Evolutionary conservation across 2,329 filamentous ascomycete species (phyloP), one percentile per base, ranked within the genome.

Genomic region (Fulvia fulva): DNA sequence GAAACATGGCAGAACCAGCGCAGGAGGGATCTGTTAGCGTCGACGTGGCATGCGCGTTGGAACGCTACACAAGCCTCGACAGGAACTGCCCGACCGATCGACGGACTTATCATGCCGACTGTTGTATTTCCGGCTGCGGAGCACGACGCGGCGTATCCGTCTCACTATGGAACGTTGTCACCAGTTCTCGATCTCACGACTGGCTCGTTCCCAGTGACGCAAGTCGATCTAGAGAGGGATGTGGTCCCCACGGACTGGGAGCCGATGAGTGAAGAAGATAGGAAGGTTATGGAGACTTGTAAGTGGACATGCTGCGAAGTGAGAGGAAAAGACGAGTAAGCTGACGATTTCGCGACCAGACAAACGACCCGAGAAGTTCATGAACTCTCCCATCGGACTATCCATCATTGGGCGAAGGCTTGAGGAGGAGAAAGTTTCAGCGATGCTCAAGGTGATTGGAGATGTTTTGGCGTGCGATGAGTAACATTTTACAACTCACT

Each of bases 321-420:
- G 30, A 8, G 30, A 9, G 8, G 3, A 4, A 14, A 4, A 4
- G 30, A n/a, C 16, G 30, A 34, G 3, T 3, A 4, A 11, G 30
- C 30, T 34, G 30, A 34, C 30, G n/a, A n/a, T 34, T 3, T 9
- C 16, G n/a, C 16, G 16, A 14, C 5, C 21, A 53, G 51, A 57
- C 26, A 16, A 22, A 9, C 23, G 32, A 45, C 74, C 80, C 1
- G 76, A 78, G 54, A 76, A 72, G 37, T 83, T 79, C 60, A 65
- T 71, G 21, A 78, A 78, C 57, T 76, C 78, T 1, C 82, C 82
- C 1, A 74, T 85, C 3, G 75, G 74, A 8, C 65, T 84, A 55
- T 81, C 84, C 65, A 66, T 84, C n/a, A 79, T 84, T 5, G 81
- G 78, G 0, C 72, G 80, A 59, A 73, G 78, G 51, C 78, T 79